A percentile compares a stretch with the other conserved stretches of the same genome.
phyloP scores from a whole-genome alignment of 2,329 filamentous ascomycete species.

The Thielaviopsis ethacetica region DNA sequence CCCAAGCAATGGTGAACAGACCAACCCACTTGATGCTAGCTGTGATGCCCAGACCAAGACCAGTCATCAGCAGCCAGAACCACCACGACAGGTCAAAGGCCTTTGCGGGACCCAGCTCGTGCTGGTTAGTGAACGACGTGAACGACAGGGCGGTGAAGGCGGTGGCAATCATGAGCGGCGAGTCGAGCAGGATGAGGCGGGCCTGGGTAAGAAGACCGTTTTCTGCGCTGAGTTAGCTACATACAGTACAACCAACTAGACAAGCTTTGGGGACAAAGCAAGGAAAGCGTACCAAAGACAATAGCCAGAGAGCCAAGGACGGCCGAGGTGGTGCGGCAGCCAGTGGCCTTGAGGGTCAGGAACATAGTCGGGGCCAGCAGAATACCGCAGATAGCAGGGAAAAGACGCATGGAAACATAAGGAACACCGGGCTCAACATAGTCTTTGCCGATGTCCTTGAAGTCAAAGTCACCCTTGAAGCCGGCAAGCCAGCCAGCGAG shows the following conservation, averaged over 20 bases:
- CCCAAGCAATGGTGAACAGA: constrained; percentile 96
- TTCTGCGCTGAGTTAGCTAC: constrained; percentile 36
- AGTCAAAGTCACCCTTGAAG: constrained; percentile 91
- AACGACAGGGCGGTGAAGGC: constrained; percentile 83
- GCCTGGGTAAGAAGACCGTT: constrained; percentile 93
- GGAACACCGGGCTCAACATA: constrained; percentile 89
- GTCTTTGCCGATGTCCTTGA: constrained; percentile 99
- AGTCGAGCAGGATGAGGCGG: constrained; percentile 88
- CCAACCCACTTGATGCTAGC: constrained; percentile 98
- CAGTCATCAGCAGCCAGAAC: constrained; percentile 88
- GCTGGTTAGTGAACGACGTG: constrained; percentile 88
- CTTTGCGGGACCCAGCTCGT: constrained; percentile 76
- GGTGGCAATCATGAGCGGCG: constrained; percentile 82
- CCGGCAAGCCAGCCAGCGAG: constrained; percentile 88
- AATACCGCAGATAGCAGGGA: constrained; percentile 80
- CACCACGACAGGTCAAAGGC: constrained; percentile 88
- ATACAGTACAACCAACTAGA: background rate
- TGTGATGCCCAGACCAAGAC: constrained; percentile 75
- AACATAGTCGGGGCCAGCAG: constrained; percentile 85
- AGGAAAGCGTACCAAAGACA: constrained; percentile 64
- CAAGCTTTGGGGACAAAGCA: background rate
- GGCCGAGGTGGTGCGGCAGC: constrained; percentile 75
- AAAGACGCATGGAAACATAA: constrained; percentile 92
- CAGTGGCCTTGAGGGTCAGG: constrained; percentile 76
- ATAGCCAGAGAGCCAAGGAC: constrained; percentile 70